phyloP scores from a whole-genome alignment of 225 moss, liverwort and hornwort species.

The Pseudisothecium myosuroides region DNA sequence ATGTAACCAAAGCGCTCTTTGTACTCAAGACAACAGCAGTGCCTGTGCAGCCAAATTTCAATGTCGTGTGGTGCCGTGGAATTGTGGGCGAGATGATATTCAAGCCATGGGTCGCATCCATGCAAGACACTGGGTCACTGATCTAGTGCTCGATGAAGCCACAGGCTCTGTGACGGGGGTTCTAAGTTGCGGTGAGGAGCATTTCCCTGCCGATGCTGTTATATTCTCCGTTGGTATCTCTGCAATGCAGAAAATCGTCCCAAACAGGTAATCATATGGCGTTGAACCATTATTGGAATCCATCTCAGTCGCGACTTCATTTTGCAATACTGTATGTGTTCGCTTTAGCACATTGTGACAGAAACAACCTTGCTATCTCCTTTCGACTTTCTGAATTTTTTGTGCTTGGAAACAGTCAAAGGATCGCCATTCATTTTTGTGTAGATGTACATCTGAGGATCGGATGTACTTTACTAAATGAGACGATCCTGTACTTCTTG shows the following conservation, averaged over 20 bases:
- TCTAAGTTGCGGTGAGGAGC: constrained; percentile 72
- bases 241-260: constrained; percentile 83
- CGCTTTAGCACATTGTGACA: neutral
- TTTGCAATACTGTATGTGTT: neutral
- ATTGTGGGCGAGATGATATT: constrained; percentile 96
- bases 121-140: constrained; percentile 62
- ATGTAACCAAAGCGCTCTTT: neutral
- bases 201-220: constrained; percentile 79
- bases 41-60: constrained; percentile 82
- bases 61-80: constrained; percentile 97
- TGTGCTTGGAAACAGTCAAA: too few species aligned
- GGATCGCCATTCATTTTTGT: neutral
- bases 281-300: neutral
- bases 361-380: neutral
- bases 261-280: constrained; percentile 43
- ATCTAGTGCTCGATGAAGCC: constrained; percentile 55
- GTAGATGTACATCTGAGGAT: neutral
- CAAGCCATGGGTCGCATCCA: constrained; percentile 67
- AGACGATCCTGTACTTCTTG: neutral
- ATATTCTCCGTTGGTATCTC: constrained; percentile 81
- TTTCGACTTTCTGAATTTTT: neutral
- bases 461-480: neutral
- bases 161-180: constrained; percentile 68
- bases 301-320: neutral
- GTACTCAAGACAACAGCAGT: neutral